Base-by-base conservation (phyloP, 805 yeast genomes). In the Kodamaea kakaduensis region DNA sequence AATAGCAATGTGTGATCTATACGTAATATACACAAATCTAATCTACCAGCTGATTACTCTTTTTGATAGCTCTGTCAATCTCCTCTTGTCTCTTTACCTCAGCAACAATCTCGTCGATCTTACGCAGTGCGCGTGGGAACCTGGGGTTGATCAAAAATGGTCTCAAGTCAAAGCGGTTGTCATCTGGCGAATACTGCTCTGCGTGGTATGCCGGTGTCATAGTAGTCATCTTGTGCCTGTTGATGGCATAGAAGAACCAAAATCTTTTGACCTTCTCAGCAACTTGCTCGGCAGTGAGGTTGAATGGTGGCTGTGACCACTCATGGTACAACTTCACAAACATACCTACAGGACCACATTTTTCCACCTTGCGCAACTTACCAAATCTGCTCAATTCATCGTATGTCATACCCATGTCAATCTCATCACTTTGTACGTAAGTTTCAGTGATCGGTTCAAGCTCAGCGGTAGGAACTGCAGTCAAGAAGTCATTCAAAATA, bases 321-420 rank as follows among this genome's bases (percentile, higher is more conserved):
- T 83, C 83, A 54, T 90, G 97, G 47, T 87, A 75, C 25, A 93
- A 64, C 53, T 88, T 86, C 51, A 89, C 67, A 57, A 93, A 93
- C 95, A 87, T 86, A 5, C 95, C 85, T 53, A 84, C 85, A 3
- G 98, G 98, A 1, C 99, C 99, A 62, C 96, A 85, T 62, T 89
- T 89, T 32, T 85, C 86, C 31, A 93, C 82, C 59, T 93, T 93
- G 46, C 99, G 75, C 42, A 93, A 71, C 40, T 84, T 73, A 9
- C 99, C 99, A 66, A 93, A 89, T 5, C 84, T 69, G 21, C 96
- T 82, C 41, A 93, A 71, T 55, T 93, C 98, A 45, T 89, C 95
- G 52, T 93, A 93, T 0, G 96, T 84, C 82, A 94, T 84, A 2
- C 99, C 99, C 99, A 93, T 93, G 54, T 93, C 99, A 9, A 77